Conservation (phyloP, 129 eudicot species). For the Helianthus tuberosus region DNA sequence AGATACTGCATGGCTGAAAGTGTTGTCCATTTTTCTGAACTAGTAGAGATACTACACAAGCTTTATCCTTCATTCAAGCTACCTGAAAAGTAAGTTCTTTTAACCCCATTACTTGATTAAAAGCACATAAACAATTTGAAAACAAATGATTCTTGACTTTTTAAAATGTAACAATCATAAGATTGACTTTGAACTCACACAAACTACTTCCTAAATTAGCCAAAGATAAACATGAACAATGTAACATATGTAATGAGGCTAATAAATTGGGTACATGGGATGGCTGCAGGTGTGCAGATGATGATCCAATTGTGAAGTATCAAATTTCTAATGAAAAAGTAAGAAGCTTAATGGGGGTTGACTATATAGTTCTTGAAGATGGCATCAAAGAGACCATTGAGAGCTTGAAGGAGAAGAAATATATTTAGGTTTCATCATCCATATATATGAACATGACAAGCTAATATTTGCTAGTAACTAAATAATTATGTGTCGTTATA, state of each 20-base stretch:
- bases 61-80: conserved; percentile 57
- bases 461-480: background rate
- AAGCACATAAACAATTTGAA: conserved; percentile 13
- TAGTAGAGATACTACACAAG: conserved; percentile 48
- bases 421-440: conserved; percentile 20
- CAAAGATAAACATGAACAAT: background rate
- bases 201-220: background rate
- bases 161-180: background rate
- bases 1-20: conserved; percentile 64
- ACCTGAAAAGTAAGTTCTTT: conserved; percentile 54
- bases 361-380: conserved; percentile 50
- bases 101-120: conserved; percentile 1
- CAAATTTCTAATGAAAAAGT: conserved; percentile 57
- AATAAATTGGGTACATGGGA: conserved; percentile 9
- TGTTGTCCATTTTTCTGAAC: conserved; percentile 50
- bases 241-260: background rate
- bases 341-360: conserved; percentile 46
- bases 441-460: background rate
- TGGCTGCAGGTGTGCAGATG: conserved; percentile 62
- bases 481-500: background rate
- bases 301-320: conserved; percentile 46
- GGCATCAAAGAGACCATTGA: conserved; percentile 67
- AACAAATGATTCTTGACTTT: conserved; percentile 3
- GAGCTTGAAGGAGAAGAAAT: conserved; percentile 66
- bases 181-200: conserved; percentile 2